These are phyloP conservation scores for Aspergillus avenaceus DNA, from an alignment of 495 filamentous ascomycete species.

Conservation along the genomic window DNA sequence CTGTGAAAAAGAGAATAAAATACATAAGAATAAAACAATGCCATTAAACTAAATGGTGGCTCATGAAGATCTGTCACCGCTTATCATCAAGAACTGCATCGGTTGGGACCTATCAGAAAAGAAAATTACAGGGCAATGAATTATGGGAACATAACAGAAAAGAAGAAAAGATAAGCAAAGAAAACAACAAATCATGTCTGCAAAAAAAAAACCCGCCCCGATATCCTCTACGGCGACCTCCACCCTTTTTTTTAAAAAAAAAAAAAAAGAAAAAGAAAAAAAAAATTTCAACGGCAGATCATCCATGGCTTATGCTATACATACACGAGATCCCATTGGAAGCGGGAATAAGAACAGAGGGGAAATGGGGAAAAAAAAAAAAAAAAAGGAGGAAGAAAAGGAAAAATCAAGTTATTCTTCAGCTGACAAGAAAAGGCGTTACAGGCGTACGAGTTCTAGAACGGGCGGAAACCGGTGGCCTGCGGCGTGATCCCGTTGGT, in stretches of 20 bases:
- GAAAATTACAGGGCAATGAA: too few species aligned
- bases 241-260: not conserved
- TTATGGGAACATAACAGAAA: too few species aligned
- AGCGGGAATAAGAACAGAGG: constrained; percentile 3
- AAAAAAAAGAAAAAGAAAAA: not conserved
- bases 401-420: constrained; percentile 8
- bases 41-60: constrained; percentile 16
- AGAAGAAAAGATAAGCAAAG: constrained; percentile 10
- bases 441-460: constrained; percentile 35
- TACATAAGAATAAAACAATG: constrained; percentile 6
- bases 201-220: constrained; percentile 13
- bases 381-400: constrained; percentile 7
- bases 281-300: constrained; percentile 10
- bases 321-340: constrained; percentile 21
- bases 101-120: constrained; percentile 14
- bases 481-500: constrained; percentile 80
- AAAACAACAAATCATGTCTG: constrained; percentile 16
- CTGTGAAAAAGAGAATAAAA: not conserved
- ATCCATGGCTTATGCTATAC: constrained; percentile 41
- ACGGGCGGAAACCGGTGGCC: constrained; percentile 66
- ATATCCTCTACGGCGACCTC: constrained; percentile 3
- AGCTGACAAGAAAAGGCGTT: constrained; percentile 5
- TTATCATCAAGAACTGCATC: constrained; percentile 6
- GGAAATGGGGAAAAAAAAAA: constrained; percentile 11
- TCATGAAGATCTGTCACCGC: not conserved